Evolutionary conservation across 768 basidiomycete genomes (phyloP).

Genomic region (Lactifluus pinguis): DNA sequence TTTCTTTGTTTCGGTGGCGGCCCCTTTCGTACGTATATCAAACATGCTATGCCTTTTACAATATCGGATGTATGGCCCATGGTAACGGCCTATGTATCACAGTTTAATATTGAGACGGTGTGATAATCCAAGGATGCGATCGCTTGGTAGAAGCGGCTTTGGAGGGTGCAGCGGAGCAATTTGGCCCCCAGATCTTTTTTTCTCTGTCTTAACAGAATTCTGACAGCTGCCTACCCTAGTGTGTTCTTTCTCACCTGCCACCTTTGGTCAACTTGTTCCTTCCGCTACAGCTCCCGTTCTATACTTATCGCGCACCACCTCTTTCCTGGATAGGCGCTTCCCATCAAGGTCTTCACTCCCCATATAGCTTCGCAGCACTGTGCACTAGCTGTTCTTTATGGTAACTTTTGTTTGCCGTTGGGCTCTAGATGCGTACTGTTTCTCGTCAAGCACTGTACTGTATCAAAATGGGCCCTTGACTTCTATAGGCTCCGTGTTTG

Average conservation of each 20-base stretch:
- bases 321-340: not conserved
- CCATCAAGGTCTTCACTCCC: not conserved
- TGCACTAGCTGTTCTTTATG: not conserved
- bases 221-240: constrained; percentile 5
- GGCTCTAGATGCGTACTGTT: not conserved
- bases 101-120: not conserved
- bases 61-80: not conserved
- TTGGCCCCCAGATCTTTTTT: not conserved
- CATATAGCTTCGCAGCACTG: not conserved
- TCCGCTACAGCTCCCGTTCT: not conserved
- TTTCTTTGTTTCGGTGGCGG: not conserved
- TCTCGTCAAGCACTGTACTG: not conserved
- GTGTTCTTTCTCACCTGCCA: constrained; percentile 3
- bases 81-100: not conserved
- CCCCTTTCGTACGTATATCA: not conserved
- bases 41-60: not conserved
- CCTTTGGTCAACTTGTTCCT: not conserved
- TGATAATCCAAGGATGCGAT: not conserved
- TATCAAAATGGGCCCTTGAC: not conserved
- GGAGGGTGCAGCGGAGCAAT: not conserved
- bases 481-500: constrained; percentile 6
- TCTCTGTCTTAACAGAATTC: not conserved
- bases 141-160: not conserved
- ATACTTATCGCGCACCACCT: not conserved
- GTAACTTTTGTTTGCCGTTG: not conserved